Percentiles rank a stretch among this genome's conserved stretches.
phyloP scores from a whole-genome alignment of 1,139 yeast species.

The Geotrichum citri-aurantii region DNA sequence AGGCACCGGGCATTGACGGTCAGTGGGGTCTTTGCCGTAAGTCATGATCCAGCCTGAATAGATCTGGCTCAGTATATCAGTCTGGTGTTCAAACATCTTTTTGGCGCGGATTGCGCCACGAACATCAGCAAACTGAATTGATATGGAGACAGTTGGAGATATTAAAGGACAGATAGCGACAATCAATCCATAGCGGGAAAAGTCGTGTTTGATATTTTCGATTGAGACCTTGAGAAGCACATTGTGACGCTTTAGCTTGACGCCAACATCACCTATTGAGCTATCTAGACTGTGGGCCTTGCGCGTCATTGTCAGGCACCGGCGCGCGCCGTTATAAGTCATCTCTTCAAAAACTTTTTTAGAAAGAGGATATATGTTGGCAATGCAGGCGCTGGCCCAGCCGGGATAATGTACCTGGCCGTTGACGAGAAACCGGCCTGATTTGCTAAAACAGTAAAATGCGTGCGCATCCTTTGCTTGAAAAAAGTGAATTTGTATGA shows the following conservation, averaged over 20 bases:
- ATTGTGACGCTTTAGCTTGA: slow-evolving; percentile 24
- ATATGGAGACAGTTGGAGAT: slow-evolving; percentile 58
- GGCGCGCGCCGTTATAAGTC: slow-evolving; percentile 34
- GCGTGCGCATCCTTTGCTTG: slow-evolving; percentile 49
- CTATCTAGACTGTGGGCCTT: slow-evolving; percentile 13
- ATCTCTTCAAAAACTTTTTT: slow-evolving; percentile 34
- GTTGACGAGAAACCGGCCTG: slow-evolving; percentile 56
- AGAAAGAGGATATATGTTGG: slow-evolving; percentile 28
- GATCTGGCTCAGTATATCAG: slow-evolving; percentile 32
- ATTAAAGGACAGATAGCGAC: slow-evolving; percentile 62
- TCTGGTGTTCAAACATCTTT: slow-evolving; percentile 38
- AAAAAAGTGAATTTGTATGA: slow-evolving; percentile 50
- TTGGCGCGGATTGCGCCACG: slow-evolving; percentile 62
- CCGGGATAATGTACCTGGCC: slow-evolving; percentile 46
- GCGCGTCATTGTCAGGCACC: slow-evolving; percentile 39
- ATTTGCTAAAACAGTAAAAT: slow-evolving; percentile 51
- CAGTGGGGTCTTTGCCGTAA: slow-evolving; percentile 67
- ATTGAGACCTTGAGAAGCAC: slow-evolving; percentile 36
- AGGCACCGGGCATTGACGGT: slow-evolving; percentile 41
- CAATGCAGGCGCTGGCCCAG: slow-evolving; percentile 29
- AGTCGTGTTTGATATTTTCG: slow-evolving; percentile 44
- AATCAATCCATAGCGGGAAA: slow-evolving; percentile 53
- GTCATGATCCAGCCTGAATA: slow-evolving; percentile 58
- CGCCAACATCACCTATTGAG: slow-evolving; percentile 10
- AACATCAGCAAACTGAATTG: slow-evolving; percentile 58